Percentiles rank a stretch among this genome's conserved stretches.
These are phyloP conservation scores for Xylariales sp. DNA, from an alignment of 2,329 filamentous ascomycete genomes.

Conservation along the genomic window DNA sequence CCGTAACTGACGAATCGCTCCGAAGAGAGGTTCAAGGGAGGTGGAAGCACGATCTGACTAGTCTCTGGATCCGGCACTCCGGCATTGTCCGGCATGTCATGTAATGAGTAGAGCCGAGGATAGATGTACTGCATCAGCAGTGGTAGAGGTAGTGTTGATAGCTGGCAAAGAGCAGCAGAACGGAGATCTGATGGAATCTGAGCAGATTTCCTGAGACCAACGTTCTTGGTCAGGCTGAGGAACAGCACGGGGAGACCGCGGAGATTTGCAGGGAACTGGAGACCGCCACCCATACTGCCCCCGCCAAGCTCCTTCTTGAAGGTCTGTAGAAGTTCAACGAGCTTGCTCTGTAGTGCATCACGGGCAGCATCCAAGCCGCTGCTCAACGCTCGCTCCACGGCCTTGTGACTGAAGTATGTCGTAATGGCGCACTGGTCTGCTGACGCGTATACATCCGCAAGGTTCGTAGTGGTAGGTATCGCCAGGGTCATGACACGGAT, in stretches of 20 bases:
- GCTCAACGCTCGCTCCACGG: slow-evolving; percentile 82
- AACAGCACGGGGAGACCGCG: slow-evolving; percentile 85
- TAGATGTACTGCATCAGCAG: slow-evolving; percentile 92
- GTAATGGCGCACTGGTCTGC: slow-evolving; percentile 92
- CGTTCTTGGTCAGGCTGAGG: slow-evolving; percentile 92
- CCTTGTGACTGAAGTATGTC: slow-evolving; percentile 95
- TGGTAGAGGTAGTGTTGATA: slow-evolving; percentile 90
- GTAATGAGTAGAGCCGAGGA: slow-evolving; percentile 76
- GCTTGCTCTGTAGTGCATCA: slow-evolving; percentile 85
- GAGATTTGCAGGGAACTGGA: slow-evolving; percentile 92
- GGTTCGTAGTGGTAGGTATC: slow-evolving; percentile 83
- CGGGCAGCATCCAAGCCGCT: slow-evolving; percentile 85
- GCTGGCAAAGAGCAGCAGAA: slow-evolving; percentile 83
- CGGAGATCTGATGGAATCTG: slow-evolving; percentile 93
- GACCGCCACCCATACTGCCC: slow-evolving; percentile 83
- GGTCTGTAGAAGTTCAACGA: slow-evolving; percentile 87
- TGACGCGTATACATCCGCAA: slow-evolving; percentile 89
- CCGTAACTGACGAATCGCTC: slow-evolving; percentile 85
- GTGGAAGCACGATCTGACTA: slow-evolving; percentile 84
- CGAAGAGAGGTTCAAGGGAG: slow-evolving; percentile 79
- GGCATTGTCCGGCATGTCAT: slow-evolving; percentile 94
- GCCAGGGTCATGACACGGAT: slow-evolving; percentile 93
- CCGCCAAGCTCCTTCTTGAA: slow-evolving; percentile 96
- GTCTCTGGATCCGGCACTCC: slow-evolving; percentile 81
- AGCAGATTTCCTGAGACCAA: slow-evolving; percentile 85